phyloP scores from a whole-genome alignment of 2,329 filamentous ascomycete species.

The Podosphaera aphanis region DNA sequence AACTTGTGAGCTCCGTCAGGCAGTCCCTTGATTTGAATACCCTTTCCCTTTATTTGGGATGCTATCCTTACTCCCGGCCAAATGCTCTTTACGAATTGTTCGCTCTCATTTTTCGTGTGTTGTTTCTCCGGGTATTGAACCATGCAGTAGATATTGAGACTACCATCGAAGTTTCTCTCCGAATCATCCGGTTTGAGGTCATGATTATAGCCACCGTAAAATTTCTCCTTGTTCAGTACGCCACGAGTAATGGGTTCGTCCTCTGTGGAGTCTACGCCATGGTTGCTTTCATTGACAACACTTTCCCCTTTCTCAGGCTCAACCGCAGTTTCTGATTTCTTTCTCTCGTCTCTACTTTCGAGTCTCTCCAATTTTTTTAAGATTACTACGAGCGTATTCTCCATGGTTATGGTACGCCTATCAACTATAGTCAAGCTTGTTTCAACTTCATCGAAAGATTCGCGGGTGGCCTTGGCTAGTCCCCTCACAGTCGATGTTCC shows the following conservation, averaged over 20 bases:
- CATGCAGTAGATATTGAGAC: not conserved
- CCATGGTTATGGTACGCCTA: not conserved
- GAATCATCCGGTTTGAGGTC: not conserved
- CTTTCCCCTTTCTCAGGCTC: no score
- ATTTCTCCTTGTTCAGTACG: not conserved
- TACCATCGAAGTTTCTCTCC: not conserved
- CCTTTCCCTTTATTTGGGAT: no score
- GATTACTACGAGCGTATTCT: not conserved
- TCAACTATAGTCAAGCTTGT: slow-evolving; percentile 1
- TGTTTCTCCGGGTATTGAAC: no score
- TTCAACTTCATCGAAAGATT: not conserved
- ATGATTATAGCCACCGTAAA: not conserved
- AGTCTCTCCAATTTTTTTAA: slow-evolving; percentile 1
- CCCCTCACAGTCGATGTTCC: not conserved
- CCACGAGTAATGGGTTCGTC: not conserved
- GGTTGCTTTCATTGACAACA: not conserved
- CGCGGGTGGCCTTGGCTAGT: not conserved
- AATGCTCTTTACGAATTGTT: no score
- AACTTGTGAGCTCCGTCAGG: no score
- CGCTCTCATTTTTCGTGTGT: no score
- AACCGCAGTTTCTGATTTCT: not conserved
- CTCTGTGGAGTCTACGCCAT: not conserved
- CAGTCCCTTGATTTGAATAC: no score
- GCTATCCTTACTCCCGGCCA: no score
- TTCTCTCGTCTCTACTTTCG: not conserved